Evolutionary conservation across 2,329 filamentous ascomycete genomes (phyloP), one percentile per base, ranked within the genome.

Genomic region (Neofusicoccum sp.): DNA sequence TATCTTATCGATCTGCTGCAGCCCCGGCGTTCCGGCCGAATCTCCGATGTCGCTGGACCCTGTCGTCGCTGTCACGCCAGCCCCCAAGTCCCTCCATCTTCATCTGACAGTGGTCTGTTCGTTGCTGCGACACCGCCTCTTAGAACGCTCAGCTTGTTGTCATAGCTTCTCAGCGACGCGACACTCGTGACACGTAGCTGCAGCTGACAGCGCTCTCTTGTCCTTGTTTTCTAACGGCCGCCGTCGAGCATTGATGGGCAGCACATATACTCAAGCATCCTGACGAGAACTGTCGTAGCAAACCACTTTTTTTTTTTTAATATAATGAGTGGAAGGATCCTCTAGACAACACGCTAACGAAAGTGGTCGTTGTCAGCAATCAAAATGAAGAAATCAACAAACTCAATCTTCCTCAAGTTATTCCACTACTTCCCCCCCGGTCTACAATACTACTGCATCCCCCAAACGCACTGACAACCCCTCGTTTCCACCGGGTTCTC

Each of bases 11-110:
- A 31, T 33, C n/a, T n/a, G n/a, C n/a, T n/a, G n/a, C 40, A 4
- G 36, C 26, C 36, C 49, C 43, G 41, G 16, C 8, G 20, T 24
- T 40, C 49, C 49, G 34, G 34, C 49, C 26, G 26, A 14, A 43
- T 56, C 51, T 56, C 51, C 51, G 51, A 43, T 44, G 51, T 56
- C 51, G 51, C 45, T 49, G 34, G 34, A 40, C 33, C 48, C 16
- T 54, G 11, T n/a, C n/a, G n/a, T 2, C 4, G 36, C 36, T 16
- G 49, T 54, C 24, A 49, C 31, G 45, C 45, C 45, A 48, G 28
- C n/a, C n/a, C n/a, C n/a, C n/a, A n/a, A n/a, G n/a, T n/a, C n/a
- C n/a, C n/a, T n/a, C n/a, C n/a, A n/a, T n/a, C n/a, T n/a, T 11
- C 43, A n/a, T 11, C 9, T 8, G 6, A 30, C 24, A 47, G 26